phyloP scores from a whole-genome alignment of 2,329 filamentous ascomycete genomes.

The Tolypocladium ovalisporum region DNA sequence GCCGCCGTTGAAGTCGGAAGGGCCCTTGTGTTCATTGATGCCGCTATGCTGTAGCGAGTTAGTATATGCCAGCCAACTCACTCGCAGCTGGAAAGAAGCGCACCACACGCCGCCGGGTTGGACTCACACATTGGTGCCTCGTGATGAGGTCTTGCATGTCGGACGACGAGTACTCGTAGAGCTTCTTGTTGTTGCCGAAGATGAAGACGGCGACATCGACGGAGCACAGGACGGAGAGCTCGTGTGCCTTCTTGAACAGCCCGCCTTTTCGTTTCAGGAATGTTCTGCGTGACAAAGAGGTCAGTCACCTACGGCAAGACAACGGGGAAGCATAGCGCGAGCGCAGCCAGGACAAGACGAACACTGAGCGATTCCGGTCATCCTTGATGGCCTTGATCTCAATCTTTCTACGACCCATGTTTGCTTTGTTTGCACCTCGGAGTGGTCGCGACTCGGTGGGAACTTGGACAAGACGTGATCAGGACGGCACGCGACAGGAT shows the following conservation, averaged over 20 bases:
- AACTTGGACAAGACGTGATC: not conserved
- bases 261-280: conserved; percentile 98
- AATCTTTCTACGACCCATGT: conserved; percentile 97
- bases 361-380: conserved; percentile 96
- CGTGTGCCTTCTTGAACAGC: conserved; percentile 98
- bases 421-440: conserved; percentile 2
- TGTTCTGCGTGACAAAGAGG: conserved; percentile 47
- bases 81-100: not conserved
- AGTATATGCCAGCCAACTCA: not conserved
- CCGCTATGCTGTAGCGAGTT: conserved; percentile 60
- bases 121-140: conserved; percentile 80
- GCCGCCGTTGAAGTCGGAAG: conserved; percentile 79
- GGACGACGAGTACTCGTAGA: conserved; percentile 92
- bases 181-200: conserved; percentile 97
- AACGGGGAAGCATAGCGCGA: not conserved
- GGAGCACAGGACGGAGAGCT: conserved; percentile 93
- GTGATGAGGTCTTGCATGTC: conserved; percentile 87
- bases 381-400: conserved; percentile 99
- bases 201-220: conserved; percentile 99
- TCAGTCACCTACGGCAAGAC: not conserved
- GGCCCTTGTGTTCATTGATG: conserved; percentile 93
- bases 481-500: not conserved
- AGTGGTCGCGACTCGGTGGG: not conserved
- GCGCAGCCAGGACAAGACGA: conserved; percentile 30
- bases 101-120: not conserved